Base-by-base conservation (phyloP, 2,329 filamentous ascomycete genomes). In the Penicillium frequentans region DNA sequence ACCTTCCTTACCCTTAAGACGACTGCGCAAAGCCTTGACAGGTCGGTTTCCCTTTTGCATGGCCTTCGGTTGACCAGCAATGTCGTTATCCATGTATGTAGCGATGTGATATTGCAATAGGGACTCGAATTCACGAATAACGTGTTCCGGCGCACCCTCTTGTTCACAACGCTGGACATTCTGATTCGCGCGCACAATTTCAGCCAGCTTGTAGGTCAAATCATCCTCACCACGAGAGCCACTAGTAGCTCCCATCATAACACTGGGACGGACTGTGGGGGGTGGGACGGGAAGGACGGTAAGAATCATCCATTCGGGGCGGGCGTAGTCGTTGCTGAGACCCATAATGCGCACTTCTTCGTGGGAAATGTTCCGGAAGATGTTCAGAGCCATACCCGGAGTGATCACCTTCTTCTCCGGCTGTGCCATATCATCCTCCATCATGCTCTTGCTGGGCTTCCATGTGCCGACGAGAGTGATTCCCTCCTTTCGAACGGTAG, bases 61-160 rank as follows among this genome's bases (percentile, higher is more conserved):
- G 3, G 95, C 93, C 67, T 95, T 92, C 3, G 95, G 95, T 67
- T 96, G 88, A 49, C 93, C 93, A 62, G 96, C 95, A 76, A 98
- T 97, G 73, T 99, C 93, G 69, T 99, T 99, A 77, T 99, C 95
- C 96, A 99, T 99, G 77, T 97, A 96, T 1, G 96, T 99, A 44
- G 96, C 96, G 58, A 99, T 93, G 70, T 99, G 96, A 72, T 96
- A 99, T 72, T 99, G 96, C 37, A 99, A 81, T 31, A 99, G 80
- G 62, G 89, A 87, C 75, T 96, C 91, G 57, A 97, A 98, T 69
- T 99, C 95, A 57, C 87, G 85, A 16, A 92, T 86, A 64, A 98
- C 91, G 76, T 99, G 95, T 62, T 90, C 88, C 1, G 95, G 92
- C 3, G 93, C 93, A 56, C 95, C 95, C 74, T 97, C 92, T 57